Evolutionary conservation across 495 filamentous ascomycete genomes (phyloP), one percentile per base, ranked within the genome.

Genomic region (Apiosordaria backusii): DNA sequence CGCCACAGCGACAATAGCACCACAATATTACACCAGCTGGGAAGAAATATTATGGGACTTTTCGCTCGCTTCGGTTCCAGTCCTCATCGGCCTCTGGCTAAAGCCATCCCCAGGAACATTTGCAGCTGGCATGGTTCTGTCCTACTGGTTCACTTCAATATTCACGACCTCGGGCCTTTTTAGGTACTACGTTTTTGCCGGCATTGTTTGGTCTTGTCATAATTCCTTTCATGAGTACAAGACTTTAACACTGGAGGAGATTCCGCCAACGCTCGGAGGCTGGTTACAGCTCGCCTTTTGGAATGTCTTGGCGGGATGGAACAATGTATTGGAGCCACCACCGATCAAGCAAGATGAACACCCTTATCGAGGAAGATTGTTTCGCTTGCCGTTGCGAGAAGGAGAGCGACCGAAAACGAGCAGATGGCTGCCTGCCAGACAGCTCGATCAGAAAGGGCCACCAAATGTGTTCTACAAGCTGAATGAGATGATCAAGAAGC

Each of bases 1-100:
- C 5, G 35, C 35, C 5, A 45, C 35, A 7, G 13, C 35, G 35
- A 45, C 35, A 6, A 9, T 45, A 18, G 35, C 35, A 9, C 52
- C 52, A n/a, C 52, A 61, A 45, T 45, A 61, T 15, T 61, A 61
- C 59, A 61, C 24, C 18, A 29, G 24, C 24, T 21, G 9, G 25
- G 25, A 25, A 15, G 59, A 61, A 27, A 29, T 61, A 19, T 4
- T 61, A 35, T 61, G 59, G 59, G 59, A 61, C 59, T 25, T 61
- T n/a, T 61, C 29, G 6, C 59, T 61, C 9, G 59, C 59, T 13
- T 61, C 59, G 4, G 26, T 61, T 15, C 59, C 59, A 3, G 18
- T 61, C 5, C 26, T 61, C 9, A 7, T 61, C n/a, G 25, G 15
- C 10, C 18, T 40, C 18, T 19, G 16, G 16, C 9, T 61, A 0